phyloP scores from a whole-genome alignment of 192 early-diverging fungal species.

The Rhizophagus prolifer region DNA sequence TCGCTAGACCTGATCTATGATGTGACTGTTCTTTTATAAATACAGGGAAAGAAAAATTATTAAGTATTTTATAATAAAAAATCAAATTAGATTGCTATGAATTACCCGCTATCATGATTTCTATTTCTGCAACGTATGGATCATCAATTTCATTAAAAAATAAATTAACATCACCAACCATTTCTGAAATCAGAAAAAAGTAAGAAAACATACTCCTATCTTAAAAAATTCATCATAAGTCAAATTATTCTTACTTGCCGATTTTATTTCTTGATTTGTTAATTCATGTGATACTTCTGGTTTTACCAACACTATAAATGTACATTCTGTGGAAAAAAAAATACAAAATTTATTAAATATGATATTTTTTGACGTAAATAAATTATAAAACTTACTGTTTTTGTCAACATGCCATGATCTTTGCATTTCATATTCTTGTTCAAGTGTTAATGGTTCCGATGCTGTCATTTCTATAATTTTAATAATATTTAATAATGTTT shows the following conservation, averaged over 20 bases:
- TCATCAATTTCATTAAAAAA: constrained; percentile 85
- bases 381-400: constrained; percentile 53
- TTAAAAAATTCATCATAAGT: constrained; percentile 29
- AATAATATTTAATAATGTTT: neutral
- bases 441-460: constrained; percentile 87
- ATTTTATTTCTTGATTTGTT: constrained; percentile 36
- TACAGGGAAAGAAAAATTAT: neutral
- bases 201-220: constrained; percentile 35
- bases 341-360: neutral
- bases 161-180: constrained; percentile 96
- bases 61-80: neutral
- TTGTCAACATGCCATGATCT: constrained; percentile 82
- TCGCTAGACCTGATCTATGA: neutral
- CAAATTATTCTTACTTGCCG: constrained; percentile 14
- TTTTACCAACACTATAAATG: constrained; percentile 65
- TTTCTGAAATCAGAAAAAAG: constrained; percentile 43
- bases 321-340: constrained; percentile 50
- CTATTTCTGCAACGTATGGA: constrained; percentile 75
- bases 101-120: constrained; percentile 92
- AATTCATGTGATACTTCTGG: constrained; percentile 25
- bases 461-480: constrained; percentile 80
- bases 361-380: neutral
- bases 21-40: neutral
- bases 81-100: neutral
- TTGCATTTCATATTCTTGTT: constrained; percentile 97